phyloP scores from a whole-genome alignment of 2,329 filamentous ascomycete genomes.

The Pseudogymnoascus sp. region DNA sequence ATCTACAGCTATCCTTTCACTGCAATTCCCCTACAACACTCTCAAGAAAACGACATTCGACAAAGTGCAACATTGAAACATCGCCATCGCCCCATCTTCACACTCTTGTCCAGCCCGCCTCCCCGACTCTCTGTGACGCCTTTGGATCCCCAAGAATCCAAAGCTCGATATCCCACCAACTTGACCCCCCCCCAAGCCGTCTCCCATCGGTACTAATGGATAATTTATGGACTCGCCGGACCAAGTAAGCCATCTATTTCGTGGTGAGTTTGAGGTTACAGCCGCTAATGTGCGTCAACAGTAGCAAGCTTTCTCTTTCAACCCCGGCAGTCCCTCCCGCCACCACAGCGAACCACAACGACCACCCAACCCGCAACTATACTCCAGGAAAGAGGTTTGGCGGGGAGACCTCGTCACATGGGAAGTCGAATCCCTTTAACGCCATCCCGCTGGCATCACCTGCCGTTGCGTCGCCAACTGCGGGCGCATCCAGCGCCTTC shows the following conservation, averaged over 20 bases:
- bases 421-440: constrained; percentile 69
- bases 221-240: constrained; percentile 67
- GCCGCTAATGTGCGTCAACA: constrained; percentile 17
- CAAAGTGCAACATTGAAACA: neutral
- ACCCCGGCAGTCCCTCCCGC: constrained; percentile 33
- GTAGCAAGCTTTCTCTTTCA: constrained; percentile 76
- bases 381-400: constrained; percentile 67
- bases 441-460: constrained; percentile 62
- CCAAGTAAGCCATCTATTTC: constrained; percentile 50
- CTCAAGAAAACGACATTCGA: neutral
- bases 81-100: constrained; percentile 9
- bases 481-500: constrained; percentile 77
- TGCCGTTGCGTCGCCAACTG: constrained; percentile 65
- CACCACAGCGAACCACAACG: constrained; percentile 37
- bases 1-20: neutral
- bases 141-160: constrained; percentile 6
- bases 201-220: constrained; percentile 23
- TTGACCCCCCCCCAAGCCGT: neutral
- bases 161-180: constrained; percentile 10
- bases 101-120: neutral
- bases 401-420: constrained; percentile 64
- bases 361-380: constrained; percentile 52
- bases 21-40: neutral
- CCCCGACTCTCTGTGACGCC: constrained; percentile 1
- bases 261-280: constrained; percentile 18